Percentiles rank a stretch among this genome's conserved stretches.
These are phyloP conservation scores for Dalbergia oliveri DNA, from an alignment of 306 rosid genomes.

Conservation along the genomic window DNA sequence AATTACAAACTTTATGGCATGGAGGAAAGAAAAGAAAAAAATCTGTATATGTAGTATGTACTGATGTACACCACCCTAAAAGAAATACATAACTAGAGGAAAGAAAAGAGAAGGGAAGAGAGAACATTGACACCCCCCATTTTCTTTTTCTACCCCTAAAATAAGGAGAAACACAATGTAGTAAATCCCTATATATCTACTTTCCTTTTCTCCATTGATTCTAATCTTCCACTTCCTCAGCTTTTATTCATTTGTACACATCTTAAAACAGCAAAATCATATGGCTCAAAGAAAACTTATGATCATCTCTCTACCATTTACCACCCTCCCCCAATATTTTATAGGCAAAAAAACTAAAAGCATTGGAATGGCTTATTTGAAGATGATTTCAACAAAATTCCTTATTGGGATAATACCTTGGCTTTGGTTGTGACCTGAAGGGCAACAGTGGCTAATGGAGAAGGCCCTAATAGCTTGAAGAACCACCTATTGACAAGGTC, in stretches of 20 bases:
- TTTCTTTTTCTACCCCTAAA: constrained; percentile 38
- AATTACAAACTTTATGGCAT: constrained; percentile 49
- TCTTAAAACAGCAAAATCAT: constrained; percentile 70
- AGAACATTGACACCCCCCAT: too few relatives aligned
- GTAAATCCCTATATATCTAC: constrained; percentile 56
- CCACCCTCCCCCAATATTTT: constrained; percentile 54
- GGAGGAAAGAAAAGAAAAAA: too few relatives aligned
- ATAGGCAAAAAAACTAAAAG: constrained; percentile 51
- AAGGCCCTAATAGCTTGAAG: constrained; percentile 77
- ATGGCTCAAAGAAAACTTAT: constrained; percentile 57
- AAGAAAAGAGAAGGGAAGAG: constrained; percentile 31
- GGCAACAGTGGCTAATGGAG: constrained; percentile 70
- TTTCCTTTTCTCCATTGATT: constrained; percentile 54
- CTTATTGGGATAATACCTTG: constrained; percentile 60
- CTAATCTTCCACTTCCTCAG: constrained; percentile 64
- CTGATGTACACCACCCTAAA: constrained; percentile 79
- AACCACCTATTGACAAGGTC: constrained; percentile 77
- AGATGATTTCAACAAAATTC: constrained; percentile 47
- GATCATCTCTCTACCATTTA: constrained; percentile 51
- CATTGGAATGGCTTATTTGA: constrained; percentile 49
- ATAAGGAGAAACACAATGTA: constrained; percentile 56
- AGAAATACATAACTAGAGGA: constrained; percentile 43
- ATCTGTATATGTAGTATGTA: constrained; percentile 58
- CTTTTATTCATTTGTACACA: constrained; percentile 80
- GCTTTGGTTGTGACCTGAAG: constrained; percentile 74